Percentiles rank a stretch among this genome's conserved stretches.
Conservation (phyloP, 2,329 filamentous ascomycete genomes). For the Penicillium sp. region DNA sequence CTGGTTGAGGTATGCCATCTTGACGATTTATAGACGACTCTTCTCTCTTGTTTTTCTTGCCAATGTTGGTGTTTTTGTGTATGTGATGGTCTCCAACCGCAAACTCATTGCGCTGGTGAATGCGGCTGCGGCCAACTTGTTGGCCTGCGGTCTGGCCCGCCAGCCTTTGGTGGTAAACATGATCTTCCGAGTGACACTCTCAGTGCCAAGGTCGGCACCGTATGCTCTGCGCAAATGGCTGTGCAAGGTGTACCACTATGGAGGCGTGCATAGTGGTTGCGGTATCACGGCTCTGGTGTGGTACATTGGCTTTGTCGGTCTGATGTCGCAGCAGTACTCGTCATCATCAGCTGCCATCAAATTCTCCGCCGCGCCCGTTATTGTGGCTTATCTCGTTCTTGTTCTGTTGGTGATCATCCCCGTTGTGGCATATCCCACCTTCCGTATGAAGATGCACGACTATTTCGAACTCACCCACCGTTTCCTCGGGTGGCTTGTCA, state of each 20-base stretch:
- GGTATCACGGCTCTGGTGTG: conserved; percentile 47
- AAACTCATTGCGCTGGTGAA: conserved; percentile 39
- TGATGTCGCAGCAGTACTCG: conserved; percentile 34
- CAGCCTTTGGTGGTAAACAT: conserved; percentile 52
- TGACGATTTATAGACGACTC: conserved; percentile 42
- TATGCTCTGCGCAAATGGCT: conserved; percentile 43
- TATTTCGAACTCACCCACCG: conserved; percentile 66
- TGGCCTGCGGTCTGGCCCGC: conserved; percentile 46
- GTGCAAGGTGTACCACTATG: conserved; percentile 51
- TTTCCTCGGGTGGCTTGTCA: conserved; percentile 65
- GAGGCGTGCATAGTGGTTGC: conserved; percentile 52
- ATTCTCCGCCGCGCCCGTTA: conserved; percentile 40
- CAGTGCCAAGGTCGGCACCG: conserved; percentile 44
- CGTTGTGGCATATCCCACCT: conserved; percentile 57
- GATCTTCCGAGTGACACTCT: conserved; percentile 45
- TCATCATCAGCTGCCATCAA: conserved; percentile 10
- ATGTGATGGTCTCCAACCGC: conserved; percentile 33
- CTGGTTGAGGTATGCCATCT: conserved; percentile 33
- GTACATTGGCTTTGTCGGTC: conserved; percentile 40
- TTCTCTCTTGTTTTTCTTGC: conserved; percentile 40
- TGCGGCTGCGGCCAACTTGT: conserved; percentile 44
- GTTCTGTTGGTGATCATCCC: conserved; percentile 57
- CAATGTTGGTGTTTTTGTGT: conserved; percentile 38
- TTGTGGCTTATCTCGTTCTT: conserved; percentile 56
- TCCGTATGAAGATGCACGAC: conserved; percentile 62